A percentile compares a stretch with the other conserved stretches of the same genome.
Evolutionary conservation across 352 stramenopile species (phyloP).

Genomic region (Phytophthora hybrid): DNA sequence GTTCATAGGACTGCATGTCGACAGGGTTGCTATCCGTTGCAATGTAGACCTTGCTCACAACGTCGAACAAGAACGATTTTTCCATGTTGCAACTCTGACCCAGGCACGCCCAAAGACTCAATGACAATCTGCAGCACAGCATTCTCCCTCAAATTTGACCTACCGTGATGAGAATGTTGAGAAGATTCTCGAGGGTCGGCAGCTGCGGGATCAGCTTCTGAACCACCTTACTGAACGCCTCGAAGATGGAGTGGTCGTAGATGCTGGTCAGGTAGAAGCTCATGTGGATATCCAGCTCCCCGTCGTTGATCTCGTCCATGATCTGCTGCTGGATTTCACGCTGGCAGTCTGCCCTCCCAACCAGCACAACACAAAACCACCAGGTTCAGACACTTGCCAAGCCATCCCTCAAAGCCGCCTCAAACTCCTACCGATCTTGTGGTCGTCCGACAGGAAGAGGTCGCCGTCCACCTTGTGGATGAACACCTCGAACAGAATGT

Average conservation of each 20-base stretch:
- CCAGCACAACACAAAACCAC: background rate
- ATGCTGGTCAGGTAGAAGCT: constrained; percentile 94
- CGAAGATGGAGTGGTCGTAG: constrained; percentile 98
- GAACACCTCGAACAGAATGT: constrained; percentile 98
- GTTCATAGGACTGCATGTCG: constrained; percentile 98
- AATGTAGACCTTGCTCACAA: constrained; percentile 99
- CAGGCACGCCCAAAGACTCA: background rate
- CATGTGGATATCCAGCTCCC: constrained; percentile 93
- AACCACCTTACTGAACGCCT: constrained; percentile 97
- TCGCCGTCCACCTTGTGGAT: constrained; percentile 99
- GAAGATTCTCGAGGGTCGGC: constrained; percentile 97
- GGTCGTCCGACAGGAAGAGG: constrained; percentile 98
- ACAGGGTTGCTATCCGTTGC: constrained; percentile 98
- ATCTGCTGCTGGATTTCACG: constrained; percentile 98
- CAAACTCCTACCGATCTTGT: constrained; percentile 92
- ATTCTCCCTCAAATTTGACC: background rate
- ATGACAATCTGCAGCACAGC: background rate
- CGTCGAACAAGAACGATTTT: constrained; percentile 99
- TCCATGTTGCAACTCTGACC: constrained; percentile 97
- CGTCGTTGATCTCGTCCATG: constrained; percentile 95
- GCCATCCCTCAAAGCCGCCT: background rate
- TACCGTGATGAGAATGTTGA: constrained; percentile 97
- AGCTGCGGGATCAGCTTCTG: constrained; percentile 98
- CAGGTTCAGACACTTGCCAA: background rate
- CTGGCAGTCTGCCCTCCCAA: constrained; percentile 88